Percentiles rank a stretch among this genome's conserved stretches.
These are phyloP conservation scores for Pistacia integerrima DNA, from an alignment of 345 rosid species.

Conservation along the genomic window DNA sequence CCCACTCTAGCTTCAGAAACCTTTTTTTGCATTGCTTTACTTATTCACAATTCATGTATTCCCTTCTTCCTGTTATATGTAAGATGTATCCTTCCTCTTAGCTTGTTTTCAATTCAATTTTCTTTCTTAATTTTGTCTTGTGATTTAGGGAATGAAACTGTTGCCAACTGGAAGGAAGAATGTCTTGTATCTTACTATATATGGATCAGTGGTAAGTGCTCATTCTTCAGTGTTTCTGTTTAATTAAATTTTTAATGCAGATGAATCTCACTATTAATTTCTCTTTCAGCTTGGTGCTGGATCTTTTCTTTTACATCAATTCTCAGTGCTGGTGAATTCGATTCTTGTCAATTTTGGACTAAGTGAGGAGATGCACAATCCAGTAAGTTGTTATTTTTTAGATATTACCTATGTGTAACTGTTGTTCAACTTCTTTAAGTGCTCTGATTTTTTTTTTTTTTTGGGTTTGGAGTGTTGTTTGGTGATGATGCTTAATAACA, in stretches of 20 bases:
- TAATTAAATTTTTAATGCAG: conserved; percentile 2
- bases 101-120: not conserved
- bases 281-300: conserved; percentile 78
- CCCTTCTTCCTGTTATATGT: not conserved
- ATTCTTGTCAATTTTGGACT: conserved; percentile 81
- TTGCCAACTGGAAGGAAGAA: conserved; percentile 79
- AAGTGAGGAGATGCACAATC: conserved; percentile 91
- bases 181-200: conserved; percentile 60
- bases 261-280: conserved; percentile 20
- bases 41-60: not conserved
- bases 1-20: not conserved
- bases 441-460: not conserved
- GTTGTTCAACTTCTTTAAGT: not conserved
- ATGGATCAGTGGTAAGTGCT: conserved; percentile 71
- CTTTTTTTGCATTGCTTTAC: not conserved
- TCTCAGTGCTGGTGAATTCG: conserved; percentile 73
- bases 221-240: conserved; percentile 4
- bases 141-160: conserved; percentile 70
- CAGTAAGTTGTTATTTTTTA: conserved; percentile 46
- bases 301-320: conserved; percentile 77
- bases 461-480: not conserved
- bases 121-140: not conserved
- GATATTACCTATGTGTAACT: conserved; percentile 32
- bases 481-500: not conserved
- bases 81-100: not conserved